Percentiles rank a stretch among this genome's conserved stretches.
Evolutionary conservation across 1,284 basidiomycete species (phyloP).

Genomic region (Austroboletus niveus): DNA sequence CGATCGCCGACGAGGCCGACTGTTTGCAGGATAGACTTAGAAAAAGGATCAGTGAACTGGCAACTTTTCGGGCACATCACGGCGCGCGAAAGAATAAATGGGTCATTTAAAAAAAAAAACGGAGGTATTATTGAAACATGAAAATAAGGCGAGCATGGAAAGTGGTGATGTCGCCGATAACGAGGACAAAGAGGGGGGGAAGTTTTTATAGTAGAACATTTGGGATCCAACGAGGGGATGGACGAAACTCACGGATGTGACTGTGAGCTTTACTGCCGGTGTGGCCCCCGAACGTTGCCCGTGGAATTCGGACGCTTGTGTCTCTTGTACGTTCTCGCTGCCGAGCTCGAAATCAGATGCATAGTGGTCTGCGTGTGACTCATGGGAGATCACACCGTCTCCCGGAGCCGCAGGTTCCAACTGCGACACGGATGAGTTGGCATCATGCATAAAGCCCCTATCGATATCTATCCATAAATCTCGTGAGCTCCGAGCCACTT

Average conservation of each 20-base stretch:
- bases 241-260: slow-evolving; percentile 16
- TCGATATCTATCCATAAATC: slow-evolving; percentile 1
- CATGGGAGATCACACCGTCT: neutral
- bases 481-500: slow-evolving; percentile 7
- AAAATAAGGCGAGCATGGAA: neutral
- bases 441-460: slow-evolving; percentile 7
- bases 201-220: neutral
- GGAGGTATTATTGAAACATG: neutral
- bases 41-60: slow-evolving; percentile 12
- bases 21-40: neutral
- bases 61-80: neutral
- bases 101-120: neutral
- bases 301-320: neutral
- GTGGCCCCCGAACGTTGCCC: neutral
- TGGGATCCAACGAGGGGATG: neutral
- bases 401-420: neutral
- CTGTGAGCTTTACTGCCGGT: neutral
- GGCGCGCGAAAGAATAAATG: no score
- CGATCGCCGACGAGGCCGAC: neutral
- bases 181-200: neutral
- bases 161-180: neutral
- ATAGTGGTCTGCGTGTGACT: slow-evolving; percentile 1
- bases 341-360: slow-evolving; percentile 8
- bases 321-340: slow-evolving; percentile 16
- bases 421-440: slow-evolving; percentile 8